Percentiles rank a stretch among this genome's conserved stretches.
These are phyloP conservation scores for Chaetomiaceae sp. DNA, from an alignment of 2,329 filamentous ascomycete species.

Conservation along the genomic window DNA sequence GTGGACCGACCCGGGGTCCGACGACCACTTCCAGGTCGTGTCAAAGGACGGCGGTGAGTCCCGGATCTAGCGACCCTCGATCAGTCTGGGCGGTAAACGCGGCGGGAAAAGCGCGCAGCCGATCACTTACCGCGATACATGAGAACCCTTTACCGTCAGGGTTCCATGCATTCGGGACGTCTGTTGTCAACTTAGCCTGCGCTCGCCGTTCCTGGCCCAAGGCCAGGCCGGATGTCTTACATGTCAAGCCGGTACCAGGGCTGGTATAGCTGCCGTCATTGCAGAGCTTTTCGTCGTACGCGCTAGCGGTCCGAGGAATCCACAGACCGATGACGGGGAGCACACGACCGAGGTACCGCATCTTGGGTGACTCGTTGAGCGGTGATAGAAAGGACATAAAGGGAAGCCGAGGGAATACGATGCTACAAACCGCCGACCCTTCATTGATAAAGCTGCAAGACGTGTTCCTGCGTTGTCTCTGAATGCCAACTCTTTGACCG, in stretches of 20 bases:
- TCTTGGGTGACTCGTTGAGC: background rate
- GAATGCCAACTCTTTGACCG: background rate
- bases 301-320: constrained; percentile 11
- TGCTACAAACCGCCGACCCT: background rate
- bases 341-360: constrained; percentile 7
- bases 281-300: constrained; percentile 31
- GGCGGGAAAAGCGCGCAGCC: background rate
- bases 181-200: constrained; percentile 18
- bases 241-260: constrained; percentile 24
- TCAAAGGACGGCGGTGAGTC: constrained; percentile 30
- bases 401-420: background rate
- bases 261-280: constrained; percentile 29
- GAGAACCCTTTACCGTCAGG: constrained; percentile 29
- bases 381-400: background rate
- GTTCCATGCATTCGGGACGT: constrained; percentile 33
- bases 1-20: constrained; percentile 28
- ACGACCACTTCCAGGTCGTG: constrained; percentile 33
- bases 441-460: constrained; percentile 5
- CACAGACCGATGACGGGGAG: constrained; percentile 17
- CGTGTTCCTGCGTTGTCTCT: background rate
- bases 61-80: constrained; percentile 22
- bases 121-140: constrained; percentile 30
- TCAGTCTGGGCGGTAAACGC: constrained; percentile 8
- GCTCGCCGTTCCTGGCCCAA: background rate
- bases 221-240: constrained; percentile 23